These are phyloP conservation scores for Aspergillus olivimuriae DNA, from an alignment of 495 filamentous ascomycete genomes.

Conservation along the genomic window DNA sequence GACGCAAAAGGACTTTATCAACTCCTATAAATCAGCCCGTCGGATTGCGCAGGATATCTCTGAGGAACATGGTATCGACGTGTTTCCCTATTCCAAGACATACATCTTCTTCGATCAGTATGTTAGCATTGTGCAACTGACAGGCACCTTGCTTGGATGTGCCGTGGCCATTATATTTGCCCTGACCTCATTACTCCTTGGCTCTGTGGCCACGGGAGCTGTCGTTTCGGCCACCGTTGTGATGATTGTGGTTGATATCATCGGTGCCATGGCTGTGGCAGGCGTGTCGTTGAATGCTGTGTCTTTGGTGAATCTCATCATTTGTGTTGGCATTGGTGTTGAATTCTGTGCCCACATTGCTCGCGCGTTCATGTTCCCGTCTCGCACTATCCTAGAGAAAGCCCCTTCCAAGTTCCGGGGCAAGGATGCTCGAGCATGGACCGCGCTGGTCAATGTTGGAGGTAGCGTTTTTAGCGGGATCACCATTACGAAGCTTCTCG, in stretches of 20 bases:
- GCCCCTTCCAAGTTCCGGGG: constrained; percentile 60
- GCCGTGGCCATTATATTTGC: constrained; percentile 78
- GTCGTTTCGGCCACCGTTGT: constrained; percentile 78
- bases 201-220: constrained; percentile 73
- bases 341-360: constrained; percentile 98
- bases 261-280: constrained; percentile 86
- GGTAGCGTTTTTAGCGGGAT: constrained; percentile 93
- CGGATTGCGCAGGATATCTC: constrained; percentile 76
- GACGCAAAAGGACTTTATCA: constrained; percentile 90
- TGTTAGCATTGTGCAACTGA: constrained; percentile 70
- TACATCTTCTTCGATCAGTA: constrained; percentile 99
- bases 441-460: constrained; percentile 87
- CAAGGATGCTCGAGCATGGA: constrained; percentile 81
- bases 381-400: constrained; percentile 66
- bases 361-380: constrained; percentile 91
- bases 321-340: constrained; percentile 90
- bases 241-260: constrained; percentile 93
- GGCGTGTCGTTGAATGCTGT: constrained; percentile 93
- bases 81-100: constrained; percentile 94
- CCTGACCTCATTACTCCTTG: constrained; percentile 70
- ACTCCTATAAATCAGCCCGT: constrained; percentile 79
- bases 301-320: constrained; percentile 92
- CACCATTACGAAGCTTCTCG: constrained; percentile 88
- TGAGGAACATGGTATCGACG: constrained; percentile 57
- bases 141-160: constrained; percentile 69